Percentiles rank a stretch among this genome's conserved stretches.
These are phyloP conservation scores for Lactifluus volemus DNA, from an alignment of 768 basidiomycete species.

Conservation along the genomic window DNA sequence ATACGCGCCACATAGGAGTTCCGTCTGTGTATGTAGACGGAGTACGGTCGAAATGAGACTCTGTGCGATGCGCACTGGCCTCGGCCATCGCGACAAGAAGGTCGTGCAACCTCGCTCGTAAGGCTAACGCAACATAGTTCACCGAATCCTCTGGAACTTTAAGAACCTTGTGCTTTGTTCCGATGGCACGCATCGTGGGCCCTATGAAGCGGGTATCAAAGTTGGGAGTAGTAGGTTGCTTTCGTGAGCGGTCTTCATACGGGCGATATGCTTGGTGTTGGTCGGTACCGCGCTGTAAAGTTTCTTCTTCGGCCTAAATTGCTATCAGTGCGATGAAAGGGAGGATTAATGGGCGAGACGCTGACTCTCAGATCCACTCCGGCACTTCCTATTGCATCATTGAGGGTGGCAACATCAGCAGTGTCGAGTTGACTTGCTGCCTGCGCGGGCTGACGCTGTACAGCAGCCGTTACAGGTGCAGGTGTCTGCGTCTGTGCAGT, in stretches of 20 bases:
- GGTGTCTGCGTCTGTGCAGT: slow-evolving; percentile 23
- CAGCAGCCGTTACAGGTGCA: slow-evolving; percentile 4
- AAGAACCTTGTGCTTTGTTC: slow-evolving; percentile 57
- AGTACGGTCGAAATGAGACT: slow-evolving; percentile 58
- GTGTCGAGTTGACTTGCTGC: slow-evolving; percentile 37
- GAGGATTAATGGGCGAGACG: not conserved
- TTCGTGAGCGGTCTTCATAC: slow-evolving; percentile 71
- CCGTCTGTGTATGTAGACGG: slow-evolving; percentile 58
- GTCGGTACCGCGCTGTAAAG: slow-evolving; percentile 57
- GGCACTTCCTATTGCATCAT: slow-evolving; percentile 79
- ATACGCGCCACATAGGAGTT: slow-evolving; percentile 75
- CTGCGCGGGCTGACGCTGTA: slow-evolving; percentile 5
- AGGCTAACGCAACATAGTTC: slow-evolving; percentile 71
- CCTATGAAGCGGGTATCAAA: slow-evolving; percentile 63
- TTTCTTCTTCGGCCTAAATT: slow-evolving; percentile 76
- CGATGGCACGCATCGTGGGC: slow-evolving; percentile 58
- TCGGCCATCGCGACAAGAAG: slow-evolving; percentile 59
- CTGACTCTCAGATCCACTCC: slow-evolving; percentile 77
- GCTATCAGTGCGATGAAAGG: not conserved
- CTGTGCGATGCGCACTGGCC: slow-evolving; percentile 60
- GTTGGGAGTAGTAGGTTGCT: slow-evolving; percentile 59
- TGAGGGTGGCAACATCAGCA: slow-evolving; percentile 67
- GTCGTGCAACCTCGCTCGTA: slow-evolving; percentile 65
- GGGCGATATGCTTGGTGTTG: slow-evolving; percentile 53
- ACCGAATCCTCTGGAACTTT: slow-evolving; percentile 62